Base-by-base conservation (phyloP, 2,329 filamentous ascomycete genomes). In the Niveomyces coronatus region DNA sequence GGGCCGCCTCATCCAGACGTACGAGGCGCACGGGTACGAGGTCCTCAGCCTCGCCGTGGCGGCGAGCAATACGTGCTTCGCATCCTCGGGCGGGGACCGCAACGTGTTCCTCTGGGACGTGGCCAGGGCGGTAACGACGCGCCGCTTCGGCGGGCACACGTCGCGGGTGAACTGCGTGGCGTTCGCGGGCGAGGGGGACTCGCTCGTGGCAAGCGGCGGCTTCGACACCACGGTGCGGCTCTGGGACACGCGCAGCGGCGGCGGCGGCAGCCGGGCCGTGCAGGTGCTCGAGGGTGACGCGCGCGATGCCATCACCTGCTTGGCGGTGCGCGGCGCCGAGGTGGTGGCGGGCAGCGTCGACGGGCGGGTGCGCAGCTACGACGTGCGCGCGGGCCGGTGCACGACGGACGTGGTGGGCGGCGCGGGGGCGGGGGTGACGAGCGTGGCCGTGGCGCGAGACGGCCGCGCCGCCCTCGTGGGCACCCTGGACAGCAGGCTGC, bases 51-150 rank as follows among this genome's bases (percentile, higher is more conserved):
- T 98, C 27, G 69, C 74, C 37, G 82, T 95, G 35, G 65, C 76
- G 7, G 54, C 65, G 17, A 81, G 86, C 63, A 98, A 98, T 60
- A 74, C 85, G 47, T 77, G 77, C 30, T 95, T 98, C 58, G 81
- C 79, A 9, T 88, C 81, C n/a, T 75, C 77, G 1, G 91, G 91
- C 48, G 91, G 91, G 42, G 91, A 98, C 64, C 84, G 89, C 49
- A 71, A 75, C 44, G 86, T 94, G 0, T 95, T 95, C 55, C 70
- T 95, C 5, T 96, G 91, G 91, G 91, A 98, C 60, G 91, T 96
- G 0, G 70, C 81, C 32, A 82, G 79, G 3, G 86, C 83, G 14
- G 70, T 75, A 49, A 94, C 89, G 4, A 64, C 83, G 18, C 74
- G 85, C 16, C 73, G 91, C 19, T 91, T 89, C 59, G 69, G 70